phyloP scores from a whole-genome alignment of 306 rosid species.

The Amphicarpaea edgeworthii region DNA sequence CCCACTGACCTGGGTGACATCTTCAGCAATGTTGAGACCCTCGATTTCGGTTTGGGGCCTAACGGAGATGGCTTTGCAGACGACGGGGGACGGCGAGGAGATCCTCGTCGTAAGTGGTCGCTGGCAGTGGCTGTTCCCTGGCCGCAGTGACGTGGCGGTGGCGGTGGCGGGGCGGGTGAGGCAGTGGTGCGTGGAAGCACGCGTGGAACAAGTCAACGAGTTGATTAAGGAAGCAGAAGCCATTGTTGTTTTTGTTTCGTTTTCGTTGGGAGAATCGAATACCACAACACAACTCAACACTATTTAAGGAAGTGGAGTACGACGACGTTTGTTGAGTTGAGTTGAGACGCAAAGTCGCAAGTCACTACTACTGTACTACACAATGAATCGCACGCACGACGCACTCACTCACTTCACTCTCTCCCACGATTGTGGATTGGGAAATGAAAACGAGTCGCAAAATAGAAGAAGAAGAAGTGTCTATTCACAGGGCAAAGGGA shows the following conservation, averaged over 20 bases:
- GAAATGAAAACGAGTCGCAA: too few relatives aligned
- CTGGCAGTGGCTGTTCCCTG: background rate
- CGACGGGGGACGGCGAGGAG: constrained; percentile 49
- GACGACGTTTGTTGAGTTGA: too few relatives aligned
- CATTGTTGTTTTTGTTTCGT: too few relatives aligned
- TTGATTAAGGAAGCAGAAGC: constrained; percentile 66
- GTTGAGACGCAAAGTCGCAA: too few relatives aligned
- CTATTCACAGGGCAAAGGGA: background rate
- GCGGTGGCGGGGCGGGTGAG: background rate
- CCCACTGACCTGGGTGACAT: constrained; percentile 73
- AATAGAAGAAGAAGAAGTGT: background rate
- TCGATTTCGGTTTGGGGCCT: constrained; percentile 64
- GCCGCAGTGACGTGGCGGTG: constrained; percentile 39
- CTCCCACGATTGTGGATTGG: too few relatives aligned
- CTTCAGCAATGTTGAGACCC: constrained; percentile 91
- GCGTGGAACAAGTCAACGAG: constrained; percentile 56
- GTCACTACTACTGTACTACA: too few relatives aligned
- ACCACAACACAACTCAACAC: too few relatives aligned
- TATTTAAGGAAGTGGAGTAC: too few relatives aligned
- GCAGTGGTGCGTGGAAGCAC: constrained; percentile 39
- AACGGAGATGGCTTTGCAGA: constrained; percentile 78
- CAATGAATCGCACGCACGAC: too few relatives aligned
- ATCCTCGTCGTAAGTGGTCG: constrained; percentile 35
- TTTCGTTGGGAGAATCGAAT: too few relatives aligned
- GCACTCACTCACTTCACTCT: too few relatives aligned